phyloP scores from a whole-genome alignment of 768 basidiomycete genomes.

The Tylopilus cervinicoccineus region DNA sequence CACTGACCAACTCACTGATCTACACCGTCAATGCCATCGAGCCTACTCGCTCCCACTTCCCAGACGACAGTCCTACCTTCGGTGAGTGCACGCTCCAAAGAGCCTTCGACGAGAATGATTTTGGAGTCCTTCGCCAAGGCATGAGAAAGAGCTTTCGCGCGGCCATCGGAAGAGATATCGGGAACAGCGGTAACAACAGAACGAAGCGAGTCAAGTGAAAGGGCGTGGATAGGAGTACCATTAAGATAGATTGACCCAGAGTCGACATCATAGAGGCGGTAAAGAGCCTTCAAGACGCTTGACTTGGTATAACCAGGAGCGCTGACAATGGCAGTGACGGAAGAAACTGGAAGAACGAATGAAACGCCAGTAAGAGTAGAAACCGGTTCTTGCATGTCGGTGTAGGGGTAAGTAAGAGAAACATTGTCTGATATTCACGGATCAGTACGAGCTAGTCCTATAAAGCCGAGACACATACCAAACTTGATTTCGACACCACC shows the following conservation, averaged over 20 bases:
- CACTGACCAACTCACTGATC: constrained; percentile 45
- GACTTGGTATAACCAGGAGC: constrained; percentile 81
- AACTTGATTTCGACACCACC: constrained; percentile 83
- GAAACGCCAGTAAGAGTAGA: constrained; percentile 73
- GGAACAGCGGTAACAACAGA: constrained; percentile 88
- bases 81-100: constrained; percentile 17
- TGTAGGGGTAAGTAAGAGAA: constrained; percentile 65
- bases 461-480: constrained; percentile 40
- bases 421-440: constrained; percentile 60
- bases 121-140: constrained; percentile 24
- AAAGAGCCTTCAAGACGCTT: constrained; percentile 81
- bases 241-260: constrained; percentile 82
- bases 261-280: constrained; percentile 87
- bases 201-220: constrained; percentile 78
- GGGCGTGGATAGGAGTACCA: constrained; percentile 81
- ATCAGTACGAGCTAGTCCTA: not conserved
- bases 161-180: constrained; percentile 50
- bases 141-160: constrained; percentile 22
- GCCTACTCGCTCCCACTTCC: constrained; percentile 19
- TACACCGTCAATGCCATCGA: constrained; percentile 50
- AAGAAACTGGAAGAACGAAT: constrained; percentile 84
- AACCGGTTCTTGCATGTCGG: constrained; percentile 49
- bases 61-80: constrained; percentile 26
- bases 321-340: constrained; percentile 87
- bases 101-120: constrained; percentile 25